Conservation (phyloP, 1,284 basidiomycete species). For the Thecaphora thlaspeos region DNA sequence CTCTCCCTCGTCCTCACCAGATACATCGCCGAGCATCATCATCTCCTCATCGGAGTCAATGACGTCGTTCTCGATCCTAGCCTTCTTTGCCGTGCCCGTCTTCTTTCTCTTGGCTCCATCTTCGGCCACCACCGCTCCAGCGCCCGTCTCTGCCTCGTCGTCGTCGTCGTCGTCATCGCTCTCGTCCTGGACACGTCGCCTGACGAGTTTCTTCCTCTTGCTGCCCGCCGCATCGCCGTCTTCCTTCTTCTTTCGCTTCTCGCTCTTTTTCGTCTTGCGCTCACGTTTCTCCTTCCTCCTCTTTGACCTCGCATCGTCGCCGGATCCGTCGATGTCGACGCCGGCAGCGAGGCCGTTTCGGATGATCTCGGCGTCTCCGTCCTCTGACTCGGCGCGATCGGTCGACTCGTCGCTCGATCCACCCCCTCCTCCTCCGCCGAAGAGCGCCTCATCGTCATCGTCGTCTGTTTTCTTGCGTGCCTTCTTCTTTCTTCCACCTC, state of each 20-base stretch:
- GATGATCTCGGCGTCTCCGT: constrained; percentile 39
- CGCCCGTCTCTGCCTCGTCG: constrained; percentile 2
- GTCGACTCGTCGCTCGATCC: constrained; percentile 11
- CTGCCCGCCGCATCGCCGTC: constrained; percentile 7
- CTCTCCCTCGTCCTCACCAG: too few species aligned
- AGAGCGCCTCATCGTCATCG: constrained; percentile 21
- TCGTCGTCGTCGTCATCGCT: background rate
- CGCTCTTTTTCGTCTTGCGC: constrained; percentile 8
- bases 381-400: constrained; percentile 9
- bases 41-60: constrained; percentile 54
- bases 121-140: constrained; percentile 22
- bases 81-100: constrained; percentile 18
- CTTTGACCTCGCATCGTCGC: constrained; percentile 1
- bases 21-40: constrained; percentile 13
- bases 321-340: background rate
- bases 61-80: constrained; percentile 34
- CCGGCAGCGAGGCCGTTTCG: constrained; percentile 12
- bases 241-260: constrained; percentile 5
- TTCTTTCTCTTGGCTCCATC: constrained; percentile 8
- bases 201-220: constrained; percentile 24
- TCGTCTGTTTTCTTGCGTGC: constrained; percentile 13
- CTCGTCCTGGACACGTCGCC: too few species aligned
- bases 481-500: constrained; percentile 20
- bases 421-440: constrained; percentile 20
- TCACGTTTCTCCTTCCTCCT: constrained; percentile 1